Conservation (phyloP, 768 basidiomycete genomes). For the Boletus pseudo-olivaceus region DNA sequence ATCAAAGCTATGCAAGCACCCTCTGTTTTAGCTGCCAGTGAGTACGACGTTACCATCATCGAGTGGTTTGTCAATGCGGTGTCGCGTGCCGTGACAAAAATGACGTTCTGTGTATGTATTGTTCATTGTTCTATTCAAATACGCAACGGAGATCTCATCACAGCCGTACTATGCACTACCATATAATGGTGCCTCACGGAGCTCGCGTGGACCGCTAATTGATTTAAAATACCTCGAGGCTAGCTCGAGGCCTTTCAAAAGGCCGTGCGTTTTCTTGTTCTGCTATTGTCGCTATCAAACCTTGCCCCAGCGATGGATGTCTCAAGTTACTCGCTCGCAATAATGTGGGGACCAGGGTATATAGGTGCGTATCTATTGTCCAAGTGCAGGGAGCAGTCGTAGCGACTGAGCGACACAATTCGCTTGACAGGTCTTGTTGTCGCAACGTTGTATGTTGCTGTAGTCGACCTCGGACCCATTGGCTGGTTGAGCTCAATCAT, state of each 20-base stretch:
- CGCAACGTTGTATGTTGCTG: slow-evolving; percentile 2
- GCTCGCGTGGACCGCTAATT: not conserved
- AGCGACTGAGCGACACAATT: not conserved
- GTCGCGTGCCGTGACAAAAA: not conserved
- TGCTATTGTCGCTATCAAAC: not conserved
- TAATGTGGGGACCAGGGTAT: slow-evolving; percentile 1
- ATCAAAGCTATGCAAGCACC: not conserved
- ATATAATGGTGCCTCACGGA: not conserved
- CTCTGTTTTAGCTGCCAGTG: not conserved
- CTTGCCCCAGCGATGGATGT: not conserved
- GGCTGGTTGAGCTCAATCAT: not conserved
- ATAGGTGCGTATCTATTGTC: slow-evolving; percentile 3
- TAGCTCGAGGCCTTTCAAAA: not conserved
- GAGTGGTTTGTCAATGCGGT: no score
- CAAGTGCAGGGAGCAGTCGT: not conserved
- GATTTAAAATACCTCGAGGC: not conserved
- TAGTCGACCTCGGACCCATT: no score
- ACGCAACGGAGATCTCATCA: not conserved
- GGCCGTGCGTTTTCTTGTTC: not conserved
- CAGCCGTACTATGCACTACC: not conserved
- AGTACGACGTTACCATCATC: not conserved
- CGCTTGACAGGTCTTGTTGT: not conserved
- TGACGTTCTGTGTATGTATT: not conserved
- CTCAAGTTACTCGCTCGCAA: not conserved
- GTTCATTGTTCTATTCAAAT: not conserved